These are phyloP conservation scores for Sphaerulina musiva DNA, from an alignment of 2,329 filamentous ascomycete species.

Conservation along the genomic window DNA sequence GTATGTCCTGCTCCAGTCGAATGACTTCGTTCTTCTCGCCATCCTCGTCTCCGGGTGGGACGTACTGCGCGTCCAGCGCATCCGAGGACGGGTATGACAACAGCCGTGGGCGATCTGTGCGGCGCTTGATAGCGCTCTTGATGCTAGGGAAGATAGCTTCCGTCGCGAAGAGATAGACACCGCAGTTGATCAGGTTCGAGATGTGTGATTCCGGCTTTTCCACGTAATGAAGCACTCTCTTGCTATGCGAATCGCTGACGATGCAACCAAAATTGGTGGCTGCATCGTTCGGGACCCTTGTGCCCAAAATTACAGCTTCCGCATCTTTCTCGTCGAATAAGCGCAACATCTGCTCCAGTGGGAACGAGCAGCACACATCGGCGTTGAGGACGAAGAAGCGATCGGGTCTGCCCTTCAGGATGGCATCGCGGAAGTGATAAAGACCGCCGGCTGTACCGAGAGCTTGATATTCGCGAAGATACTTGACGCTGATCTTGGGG, in stretches of 20 bases:
- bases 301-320: slow-evolving; percentile 93
- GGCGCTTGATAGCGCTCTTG: slow-evolving; percentile 87
- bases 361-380: slow-evolving; percentile 98
- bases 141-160: slow-evolving; percentile 97
- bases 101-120: slow-evolving; percentile 81
- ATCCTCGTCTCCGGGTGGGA: slow-evolving; percentile 64
- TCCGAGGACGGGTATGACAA: slow-evolving; percentile 95
- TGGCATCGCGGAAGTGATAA: slow-evolving; percentile 98
- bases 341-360: slow-evolving; percentile 88
- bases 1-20: slow-evolving; percentile 91
- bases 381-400: slow-evolving; percentile 96
- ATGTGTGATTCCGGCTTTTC: slow-evolving; percentile 98
- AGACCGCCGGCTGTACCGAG: slow-evolving; percentile 91
- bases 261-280: slow-evolving; percentile 97
- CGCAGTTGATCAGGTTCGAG: slow-evolving; percentile 98
- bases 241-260: slow-evolving; percentile 86
- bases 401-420: slow-evolving; percentile 90
- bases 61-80: slow-evolving; percentile 66
- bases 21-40: slow-evolving; percentile 76
- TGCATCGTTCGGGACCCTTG: slow-evolving; percentile 80
- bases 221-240: slow-evolving; percentile 95
- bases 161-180: slow-evolving; percentile 93
- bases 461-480: slow-evolving; percentile 94
- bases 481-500: slow-evolving; percentile 83
- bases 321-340: slow-evolving; percentile 92